Percentiles rank a stretch among this genome's conserved stretches.
Conservation (phyloP, 345 rosid genomes). For the Citrus hindsii region DNA sequence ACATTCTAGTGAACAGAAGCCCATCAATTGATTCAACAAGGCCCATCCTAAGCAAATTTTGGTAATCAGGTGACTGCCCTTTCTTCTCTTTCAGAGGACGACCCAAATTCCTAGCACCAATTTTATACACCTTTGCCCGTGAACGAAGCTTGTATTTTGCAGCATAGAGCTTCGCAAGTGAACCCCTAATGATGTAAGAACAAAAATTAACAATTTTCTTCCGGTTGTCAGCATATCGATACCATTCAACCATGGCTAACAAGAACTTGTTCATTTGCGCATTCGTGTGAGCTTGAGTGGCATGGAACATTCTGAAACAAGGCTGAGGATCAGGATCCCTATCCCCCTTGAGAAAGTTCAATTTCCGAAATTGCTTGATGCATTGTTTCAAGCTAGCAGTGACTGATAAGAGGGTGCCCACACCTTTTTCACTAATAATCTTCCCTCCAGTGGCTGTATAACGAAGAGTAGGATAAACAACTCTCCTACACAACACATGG, state of each 20-base stretch:
- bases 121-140: slow-evolving; percentile 85
- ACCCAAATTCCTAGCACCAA: slow-evolving; percentile 59
- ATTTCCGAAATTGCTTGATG: slow-evolving; percentile 86
- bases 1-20: slow-evolving; percentile 87
- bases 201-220: slow-evolving; percentile 89
- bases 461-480: slow-evolving; percentile 92
- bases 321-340: slow-evolving; percentile 96
- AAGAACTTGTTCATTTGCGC: slow-evolving; percentile 95
- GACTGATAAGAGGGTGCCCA: slow-evolving; percentile 90
- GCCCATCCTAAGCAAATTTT: slow-evolving; percentile 84
- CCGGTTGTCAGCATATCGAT: slow-evolving; percentile 80
- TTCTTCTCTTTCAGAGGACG: slow-evolving; percentile 89
- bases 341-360: slow-evolving; percentile 84
- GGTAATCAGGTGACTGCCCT: slow-evolving; percentile 87
- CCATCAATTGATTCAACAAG: slow-evolving; percentile 91
- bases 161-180: slow-evolving; percentile 93
- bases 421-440: slow-evolving; percentile 97
- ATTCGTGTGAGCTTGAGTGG: slow-evolving; percentile 92
- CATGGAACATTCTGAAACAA: slow-evolving; percentile 96
- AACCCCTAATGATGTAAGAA: slow-evolving; percentile 82
- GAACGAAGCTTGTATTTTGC: slow-evolving; percentile 95
- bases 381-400: slow-evolving; percentile 95
- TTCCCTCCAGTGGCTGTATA: slow-evolving; percentile 97
- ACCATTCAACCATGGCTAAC: slow-evolving; percentile 89
- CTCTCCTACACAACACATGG: slow-evolving; percentile 92